Percentiles rank a stretch among this genome's conserved stretches.
Evolutionary conservation across 2,329 filamentous ascomycete species (phyloP).

Genomic region (Tolypocladium ophioglossoides): DNA sequence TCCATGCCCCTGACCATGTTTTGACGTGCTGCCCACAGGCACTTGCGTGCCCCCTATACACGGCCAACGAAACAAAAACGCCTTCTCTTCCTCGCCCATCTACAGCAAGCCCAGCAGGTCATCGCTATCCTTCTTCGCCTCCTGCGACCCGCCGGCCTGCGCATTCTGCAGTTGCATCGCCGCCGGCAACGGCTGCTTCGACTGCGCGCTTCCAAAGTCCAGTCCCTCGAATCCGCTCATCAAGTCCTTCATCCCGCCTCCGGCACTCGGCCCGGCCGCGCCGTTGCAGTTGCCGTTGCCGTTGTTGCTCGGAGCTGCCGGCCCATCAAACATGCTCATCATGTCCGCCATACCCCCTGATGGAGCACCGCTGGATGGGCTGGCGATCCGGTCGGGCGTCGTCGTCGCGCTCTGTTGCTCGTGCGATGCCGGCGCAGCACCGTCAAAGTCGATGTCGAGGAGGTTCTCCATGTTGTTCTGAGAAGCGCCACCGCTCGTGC

Average conservation of each 20-base stretch:
- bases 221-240: constrained; percentile 82
- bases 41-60: neutral
- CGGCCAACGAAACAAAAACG: neutral
- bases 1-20: neutral
- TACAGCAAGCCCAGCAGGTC: constrained; percentile 43
- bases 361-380: constrained; percentile 37
- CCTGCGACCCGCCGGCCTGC: constrained; percentile 22
- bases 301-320: constrained; percentile 36
- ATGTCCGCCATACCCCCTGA: constrained; percentile 49
- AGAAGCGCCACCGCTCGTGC: constrained; percentile 37
- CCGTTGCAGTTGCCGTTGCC: constrained; percentile 8
- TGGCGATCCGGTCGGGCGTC: constrained; percentile 59
- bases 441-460: constrained; percentile 93
- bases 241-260: constrained; percentile 69
- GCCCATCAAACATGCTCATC: constrained; percentile 61
- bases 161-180: constrained; percentile 42
- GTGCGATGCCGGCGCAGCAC: constrained; percentile 78
- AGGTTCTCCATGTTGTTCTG: constrained; percentile 88
- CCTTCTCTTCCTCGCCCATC: constrained; percentile 4
- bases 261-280: constrained; percentile 25
- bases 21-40: neutral
- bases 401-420: constrained; percentile 45
- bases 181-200: constrained; percentile 53
- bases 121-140: constrained; percentile 47
- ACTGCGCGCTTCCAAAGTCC: constrained; percentile 52